A percentile compares a stretch with the other conserved stretches of the same genome.
Evolutionary conservation across 1,139 yeast species (phyloP).

Genomic region (Blastobotrys aristatus): DNA sequence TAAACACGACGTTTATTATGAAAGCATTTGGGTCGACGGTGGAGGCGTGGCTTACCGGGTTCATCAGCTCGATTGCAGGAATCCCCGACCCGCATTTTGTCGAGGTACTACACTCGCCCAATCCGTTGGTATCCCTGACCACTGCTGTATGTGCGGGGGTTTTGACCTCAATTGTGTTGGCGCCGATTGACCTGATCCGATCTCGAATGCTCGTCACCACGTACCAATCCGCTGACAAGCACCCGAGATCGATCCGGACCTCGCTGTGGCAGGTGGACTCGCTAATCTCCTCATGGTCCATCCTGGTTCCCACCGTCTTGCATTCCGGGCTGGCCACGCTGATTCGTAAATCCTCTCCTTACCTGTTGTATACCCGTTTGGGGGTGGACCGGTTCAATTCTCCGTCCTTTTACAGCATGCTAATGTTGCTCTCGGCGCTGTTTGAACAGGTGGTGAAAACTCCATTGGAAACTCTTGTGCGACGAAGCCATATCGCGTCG

Average conservation of each 20-base stretch:
- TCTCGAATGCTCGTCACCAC: conserved; percentile 70
- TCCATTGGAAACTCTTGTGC: conserved; percentile 80
- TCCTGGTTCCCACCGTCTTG: conserved; percentile 51
- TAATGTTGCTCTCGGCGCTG: conserved; percentile 51
- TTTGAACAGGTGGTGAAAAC: conserved; percentile 68
- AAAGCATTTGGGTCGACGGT: conserved; percentile 71
- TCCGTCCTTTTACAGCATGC: conserved; percentile 54
- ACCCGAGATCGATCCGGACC: conserved; percentile 37
- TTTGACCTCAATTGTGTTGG: conserved; percentile 65
- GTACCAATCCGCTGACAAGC: conserved; percentile 25
- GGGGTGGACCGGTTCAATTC: conserved; percentile 67
- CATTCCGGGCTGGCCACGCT: conserved; percentile 59
- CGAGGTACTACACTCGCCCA: conserved; percentile 76
- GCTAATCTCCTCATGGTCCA: conserved; percentile 52
- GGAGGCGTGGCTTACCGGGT: conserved; percentile 90
- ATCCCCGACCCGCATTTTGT: conserved; percentile 90
- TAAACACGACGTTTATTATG: conserved; percentile 78
- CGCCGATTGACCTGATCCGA: conserved; percentile 79
- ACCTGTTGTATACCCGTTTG: conserved; percentile 56
- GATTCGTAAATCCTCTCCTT: conserved; percentile 69
- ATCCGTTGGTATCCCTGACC: conserved; percentile 61
- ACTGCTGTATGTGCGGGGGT: conserved; percentile 69
- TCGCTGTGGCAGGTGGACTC: conserved; percentile 40
- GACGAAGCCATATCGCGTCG: conserved; percentile 76
- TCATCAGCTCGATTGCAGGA: conserved; percentile 71